Evolutionary conservation across 129 eudicot species (phyloP).

Genomic region (Escallonia herrerae): DNA sequence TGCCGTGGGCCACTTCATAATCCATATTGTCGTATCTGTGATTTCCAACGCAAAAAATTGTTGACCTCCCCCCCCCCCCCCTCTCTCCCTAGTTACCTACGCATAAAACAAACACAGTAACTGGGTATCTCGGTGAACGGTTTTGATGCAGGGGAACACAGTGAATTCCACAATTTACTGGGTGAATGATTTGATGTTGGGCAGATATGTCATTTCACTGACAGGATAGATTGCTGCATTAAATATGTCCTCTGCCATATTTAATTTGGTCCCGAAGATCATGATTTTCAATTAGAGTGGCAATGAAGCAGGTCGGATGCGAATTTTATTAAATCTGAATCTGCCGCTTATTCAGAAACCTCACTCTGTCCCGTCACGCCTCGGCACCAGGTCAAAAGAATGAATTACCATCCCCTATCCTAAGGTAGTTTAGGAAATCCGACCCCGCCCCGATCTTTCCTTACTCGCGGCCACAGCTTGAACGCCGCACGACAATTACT

Average conservation of each 20-base stretch:
- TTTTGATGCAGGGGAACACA: neutral
- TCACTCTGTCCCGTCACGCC: no score
- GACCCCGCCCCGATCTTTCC: no score
- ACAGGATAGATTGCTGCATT: neutral
- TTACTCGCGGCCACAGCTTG: no score
- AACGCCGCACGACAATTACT: no score
- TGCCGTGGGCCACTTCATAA: slow-evolving; percentile 7
- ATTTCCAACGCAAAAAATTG: neutral
- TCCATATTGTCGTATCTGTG: neutral
- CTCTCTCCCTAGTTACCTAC: no score
- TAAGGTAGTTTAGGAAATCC: no score
- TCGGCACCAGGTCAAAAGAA: no score
- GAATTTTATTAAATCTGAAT: no score
- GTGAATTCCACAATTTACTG: neutral
- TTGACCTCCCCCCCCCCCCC: slow-evolving; percentile 2
- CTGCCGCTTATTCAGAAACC: no score
- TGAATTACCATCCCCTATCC: no score
- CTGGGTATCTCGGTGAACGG: neutral
- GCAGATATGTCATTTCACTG: neutral
- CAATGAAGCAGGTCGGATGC: no score
- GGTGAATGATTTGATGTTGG: slow-evolving; percentile 3
- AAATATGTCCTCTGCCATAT: neutral
- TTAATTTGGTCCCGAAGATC: slow-evolving; percentile 6
- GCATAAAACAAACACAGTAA: neutral
- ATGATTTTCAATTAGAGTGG: no score